These are phyloP conservation scores for Scenedesmus sp. DNA, from an alignment of 163 green algal genomes.

Conservation along the genomic window DNA sequence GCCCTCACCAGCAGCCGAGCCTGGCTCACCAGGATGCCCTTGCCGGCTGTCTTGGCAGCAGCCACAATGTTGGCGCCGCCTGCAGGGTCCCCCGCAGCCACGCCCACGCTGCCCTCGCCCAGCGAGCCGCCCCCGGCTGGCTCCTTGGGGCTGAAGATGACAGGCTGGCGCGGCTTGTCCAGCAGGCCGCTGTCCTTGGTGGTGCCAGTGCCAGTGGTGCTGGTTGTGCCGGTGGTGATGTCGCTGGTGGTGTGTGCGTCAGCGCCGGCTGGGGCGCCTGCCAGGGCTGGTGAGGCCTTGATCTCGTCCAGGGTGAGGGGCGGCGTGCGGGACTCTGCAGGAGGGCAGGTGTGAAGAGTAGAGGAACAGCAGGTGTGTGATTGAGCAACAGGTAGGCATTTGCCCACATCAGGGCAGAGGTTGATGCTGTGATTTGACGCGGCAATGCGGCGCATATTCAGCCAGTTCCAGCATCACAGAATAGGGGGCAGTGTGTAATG, in stretches of 20 bases:
- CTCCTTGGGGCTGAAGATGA: constrained; percentile 37
- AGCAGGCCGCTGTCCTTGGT: not conserved
- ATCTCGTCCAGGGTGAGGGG: not conserved
- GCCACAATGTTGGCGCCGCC: constrained; percentile 34
- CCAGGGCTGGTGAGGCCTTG: not conserved
- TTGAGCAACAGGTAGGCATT: not conserved
- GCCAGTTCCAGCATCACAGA: too few species aligned
- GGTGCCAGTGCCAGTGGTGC: not conserved
- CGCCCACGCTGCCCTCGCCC: constrained; percentile 28
- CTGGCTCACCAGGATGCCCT: constrained; percentile 16
- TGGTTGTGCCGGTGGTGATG: not conserved
- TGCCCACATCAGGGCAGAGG: not conserved
- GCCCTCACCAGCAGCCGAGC: not conserved
- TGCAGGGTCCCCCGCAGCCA: constrained; percentile 26
- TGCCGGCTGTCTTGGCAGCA: constrained; percentile 11
- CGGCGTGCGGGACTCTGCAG: constrained; percentile 17
- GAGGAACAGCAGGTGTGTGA: not conserved
- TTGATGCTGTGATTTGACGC: too few species aligned
- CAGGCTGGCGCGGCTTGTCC: constrained; percentile 11
- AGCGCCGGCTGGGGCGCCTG: not conserved
- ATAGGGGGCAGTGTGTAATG: too few species aligned
- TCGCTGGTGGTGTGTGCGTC: not conserved
- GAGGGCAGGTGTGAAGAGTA: not conserved
- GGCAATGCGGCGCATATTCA: too few species aligned
- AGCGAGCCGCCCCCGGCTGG: not conserved